Percentiles rank a stretch among this genome's conserved stretches.
Evolutionary conservation across 2,329 filamentous ascomycete genomes (phyloP).

Genomic region (Zymoseptoria pseudotritici): DNA sequence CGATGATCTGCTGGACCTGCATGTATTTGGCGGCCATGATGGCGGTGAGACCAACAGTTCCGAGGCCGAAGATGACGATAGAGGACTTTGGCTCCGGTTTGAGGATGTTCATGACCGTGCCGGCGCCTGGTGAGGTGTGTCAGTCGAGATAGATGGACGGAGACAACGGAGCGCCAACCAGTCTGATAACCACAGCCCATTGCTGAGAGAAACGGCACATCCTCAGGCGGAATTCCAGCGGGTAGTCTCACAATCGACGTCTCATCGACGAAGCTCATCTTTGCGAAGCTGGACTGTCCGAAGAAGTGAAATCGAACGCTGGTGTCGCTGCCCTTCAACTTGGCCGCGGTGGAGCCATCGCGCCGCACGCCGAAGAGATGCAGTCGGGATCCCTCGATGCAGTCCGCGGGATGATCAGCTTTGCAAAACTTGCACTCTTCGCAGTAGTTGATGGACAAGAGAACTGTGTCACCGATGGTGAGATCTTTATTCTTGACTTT

Average conservation of each 20-base stretch:
- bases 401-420: slow-evolving; percentile 10
- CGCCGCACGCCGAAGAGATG: slow-evolving; percentile 9
- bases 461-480: slow-evolving; percentile 11
- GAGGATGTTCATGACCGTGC: slow-evolving; percentile 14
- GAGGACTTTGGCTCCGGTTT: slow-evolving; percentile 10
- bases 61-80: slow-evolving; percentile 15
- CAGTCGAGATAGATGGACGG: neutral
- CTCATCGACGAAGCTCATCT: slow-evolving; percentile 13
- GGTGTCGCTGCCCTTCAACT: slow-evolving; percentile 1
- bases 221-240: slow-evolving; percentile 5
- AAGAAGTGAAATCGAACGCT: slow-evolving; percentile 18
- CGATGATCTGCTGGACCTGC: slow-evolving; percentile 15
- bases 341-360: slow-evolving; percentile 10
- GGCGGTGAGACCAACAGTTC: slow-evolving; percentile 15
- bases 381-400: slow-evolving; percentile 8
- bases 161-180: neutral
- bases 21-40: slow-evolving; percentile 17
- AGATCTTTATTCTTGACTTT: slow-evolving; percentile 9
- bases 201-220: slow-evolving; percentile 8
- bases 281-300: slow-evolving; percentile 11
- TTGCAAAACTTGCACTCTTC: slow-evolving; percentile 12
- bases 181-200: slow-evolving; percentile 19
- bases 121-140: slow-evolving; percentile 6
- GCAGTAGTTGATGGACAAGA: slow-evolving; percentile 13
- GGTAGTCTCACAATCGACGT: slow-evolving; percentile 11